Base-by-base conservation (phyloP, 805 yeast genomes). In the Yamadazyma philogaea region DNA sequence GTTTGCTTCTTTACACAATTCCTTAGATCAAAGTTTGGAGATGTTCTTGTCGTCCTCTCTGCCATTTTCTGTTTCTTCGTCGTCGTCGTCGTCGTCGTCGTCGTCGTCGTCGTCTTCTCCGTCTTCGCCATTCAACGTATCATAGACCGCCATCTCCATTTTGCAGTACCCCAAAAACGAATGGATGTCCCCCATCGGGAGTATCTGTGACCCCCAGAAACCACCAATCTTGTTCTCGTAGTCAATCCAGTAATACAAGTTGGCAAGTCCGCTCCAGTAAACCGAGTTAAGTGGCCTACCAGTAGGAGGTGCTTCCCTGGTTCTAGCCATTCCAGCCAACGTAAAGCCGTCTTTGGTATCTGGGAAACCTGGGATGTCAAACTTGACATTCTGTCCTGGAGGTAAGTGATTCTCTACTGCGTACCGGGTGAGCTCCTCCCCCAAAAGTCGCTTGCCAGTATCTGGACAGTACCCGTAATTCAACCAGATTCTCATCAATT, bases 261-360 rank as follows among this genome's bases (percentile, higher is more conserved):
- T 69, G 22, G 66, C 73, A 30, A 66, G 47, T 0, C 74, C 74
- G 20, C 63, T 53, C 75, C 75, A 70, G 44, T 59, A 65, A 11
- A 68, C 39, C 1, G 66, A 50, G 0, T 68, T 64, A 10, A 46
- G 45, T 5, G 70, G 66, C 44, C 74, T 51, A 3, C 74, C 74
- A 1, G 66, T 62, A 0, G 58, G 55, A 15, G 60, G 43, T 3
- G 48, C 49, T 26, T 56, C 54, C 19, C 39, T 53, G 15, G 52
- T 52, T 39, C 50, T 48, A 1, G 64, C 72, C 54, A 61, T 57
- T 2, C 72, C 72, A n/a, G 63, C 50, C 33, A 67, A 56, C 7
- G 69, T 54, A 43, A 56, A 63, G 1, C 68, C 71, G 46, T 65
- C 67, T 20, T 48, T 50, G 10, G 36, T 47, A 7, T 42, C 39